Base-by-base conservation (phyloP, 116 monocot species). In the Zostera marina region DNA sequence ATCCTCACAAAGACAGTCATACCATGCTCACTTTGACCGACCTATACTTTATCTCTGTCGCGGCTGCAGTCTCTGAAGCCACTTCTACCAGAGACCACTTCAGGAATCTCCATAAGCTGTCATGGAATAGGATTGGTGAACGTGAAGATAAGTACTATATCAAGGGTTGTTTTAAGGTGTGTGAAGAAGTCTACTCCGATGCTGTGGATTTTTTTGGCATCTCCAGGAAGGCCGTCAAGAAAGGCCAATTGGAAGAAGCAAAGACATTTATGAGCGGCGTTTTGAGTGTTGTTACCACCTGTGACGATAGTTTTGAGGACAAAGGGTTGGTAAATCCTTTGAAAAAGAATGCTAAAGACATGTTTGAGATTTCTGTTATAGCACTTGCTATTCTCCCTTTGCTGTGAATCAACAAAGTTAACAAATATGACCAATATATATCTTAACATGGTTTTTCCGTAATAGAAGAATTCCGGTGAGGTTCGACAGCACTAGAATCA, bases 351-450 rank as follows among this genome's bases (percentile, higher is more conserved):
- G 17, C 0, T 3, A 9, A 11, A 44, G 45, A 61, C 10, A 7
- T 61, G 45, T 61, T 61, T 39, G 22, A 61, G 61, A 26, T 61
- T 23, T 5, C 45, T 11, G 61, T 45, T 45, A 46, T 61, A 11
- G 6, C 61, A 7, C 61, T 61, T 11, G 16, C 43, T 23, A 54
- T 54, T 26, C 9, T 54, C 20, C 5, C 32, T 32, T 32, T 32
- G 32, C 5, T 32, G 32, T 32, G 32, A 32, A 32, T 5, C 32
- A 32, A 32, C 4, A 32, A 32, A 32, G 32, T 32, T 32, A 32
- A 32, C 5, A 32, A 26, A 2, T 26, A 26, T 26, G 26, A 26
- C 26, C 26, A 32, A 32, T 32, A 32, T 0, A 32, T 32, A 32
- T n/a, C n/a, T n/a, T n/a, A n/a, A n/a, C n/a, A n/a, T n/a, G n/a